phyloP scores from a whole-genome alignment of 495 filamentous ascomycete genomes.

The Mycothermus thermophilus region DNA sequence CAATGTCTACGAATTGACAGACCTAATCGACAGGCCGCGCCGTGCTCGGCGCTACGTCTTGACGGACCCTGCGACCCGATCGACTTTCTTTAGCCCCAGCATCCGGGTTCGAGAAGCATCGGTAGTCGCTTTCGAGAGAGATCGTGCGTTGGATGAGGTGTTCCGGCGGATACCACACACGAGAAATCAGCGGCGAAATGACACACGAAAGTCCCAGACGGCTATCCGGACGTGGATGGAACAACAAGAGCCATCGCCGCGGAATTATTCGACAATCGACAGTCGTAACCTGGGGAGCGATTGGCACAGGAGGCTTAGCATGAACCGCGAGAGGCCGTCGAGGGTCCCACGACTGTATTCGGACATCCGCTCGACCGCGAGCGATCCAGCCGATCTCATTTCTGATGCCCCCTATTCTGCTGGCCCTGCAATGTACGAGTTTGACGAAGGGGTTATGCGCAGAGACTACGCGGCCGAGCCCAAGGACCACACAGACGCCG shows the following conservation, averaged over 20 bases:
- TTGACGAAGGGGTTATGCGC: slow-evolving; percentile 11
- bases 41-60: slow-evolving; percentile 27
- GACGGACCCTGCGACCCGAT: slow-evolving; percentile 35
- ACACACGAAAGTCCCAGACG: slow-evolving; percentile 53
- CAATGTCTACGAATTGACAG: slow-evolving; percentile 58
- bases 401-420: slow-evolving; percentile 27
- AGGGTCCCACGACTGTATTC: slow-evolving; percentile 28
- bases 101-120: slow-evolving; percentile 67
- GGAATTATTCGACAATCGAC: slow-evolving; percentile 34
- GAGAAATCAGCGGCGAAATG: slow-evolving; percentile 37
- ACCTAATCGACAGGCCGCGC: slow-evolving; percentile 43
- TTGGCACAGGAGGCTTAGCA: slow-evolving; percentile 30
- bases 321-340: slow-evolving; percentile 27
- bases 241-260: slow-evolving; percentile 45
- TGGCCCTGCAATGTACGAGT: slow-evolving; percentile 11
- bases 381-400: slow-evolving; percentile 40
- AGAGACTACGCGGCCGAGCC: slow-evolving; percentile 19
- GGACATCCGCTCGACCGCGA: slow-evolving; percentile 38
- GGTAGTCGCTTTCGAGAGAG: slow-evolving; percentile 71
- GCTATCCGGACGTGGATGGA: slow-evolving; percentile 84
- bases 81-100: slow-evolving; percentile 52
- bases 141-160: slow-evolving; percentile 81
- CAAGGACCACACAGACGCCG: slow-evolving; percentile 53
- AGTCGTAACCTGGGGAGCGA: slow-evolving; percentile 23
- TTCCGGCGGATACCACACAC: slow-evolving; percentile 47